Evolutionary conservation across 768 basidiomycete genomes (phyloP), one percentile per base, ranked within the genome.

Genomic region (Termitomyces sp.): DNA sequence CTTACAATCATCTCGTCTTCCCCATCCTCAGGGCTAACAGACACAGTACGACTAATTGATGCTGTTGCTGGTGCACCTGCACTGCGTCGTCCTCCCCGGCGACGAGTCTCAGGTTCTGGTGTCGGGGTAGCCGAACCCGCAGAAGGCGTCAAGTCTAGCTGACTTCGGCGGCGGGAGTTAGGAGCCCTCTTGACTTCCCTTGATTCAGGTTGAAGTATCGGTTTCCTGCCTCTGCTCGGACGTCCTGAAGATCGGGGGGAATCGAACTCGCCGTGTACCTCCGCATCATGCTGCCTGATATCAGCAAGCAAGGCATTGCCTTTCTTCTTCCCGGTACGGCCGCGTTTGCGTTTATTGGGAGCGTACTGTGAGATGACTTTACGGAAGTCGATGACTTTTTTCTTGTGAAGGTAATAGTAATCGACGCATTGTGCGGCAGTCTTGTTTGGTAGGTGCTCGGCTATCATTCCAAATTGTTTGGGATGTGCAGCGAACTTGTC

Each of bases 391-490:
- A 94, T 91, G 38, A 80, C 71, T 63, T 80, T 81, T 73, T 94
- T 93, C 79, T 98, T 98, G 74, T 94, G 91, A 50, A 96, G 75
- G 70, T 98, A 98, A 71, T 98, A 98, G 71, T 85, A 96, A 49
- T 87, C 82, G 46, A 98, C 90, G 67, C 94, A 97, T 78, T 97
- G 90, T 0, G 86, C 77, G 1, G 91, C 75, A 1, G 91, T 87
- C 78, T 97, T 98, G 76, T 91, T 79, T 5, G 88, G 83, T 12
- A 98, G 72, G 61, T 75, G 81, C 23, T 84, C 80, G 0, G 95
- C 86, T 57, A 98, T 94, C 65, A 87, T 78, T n/a, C 94, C 95
- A 64, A 98, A 98, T 68, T 98, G 95, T 67, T 98, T 98, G 5
- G 95, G 94, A 65, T 85, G 79, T 9, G 82, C 81, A 7, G 91